A percentile compares a stretch with the other conserved stretches of the same genome.
Evolutionary conservation across 2,329 filamentous ascomycete species (phyloP).

Genomic region (Penicillium polonicum): DNA sequence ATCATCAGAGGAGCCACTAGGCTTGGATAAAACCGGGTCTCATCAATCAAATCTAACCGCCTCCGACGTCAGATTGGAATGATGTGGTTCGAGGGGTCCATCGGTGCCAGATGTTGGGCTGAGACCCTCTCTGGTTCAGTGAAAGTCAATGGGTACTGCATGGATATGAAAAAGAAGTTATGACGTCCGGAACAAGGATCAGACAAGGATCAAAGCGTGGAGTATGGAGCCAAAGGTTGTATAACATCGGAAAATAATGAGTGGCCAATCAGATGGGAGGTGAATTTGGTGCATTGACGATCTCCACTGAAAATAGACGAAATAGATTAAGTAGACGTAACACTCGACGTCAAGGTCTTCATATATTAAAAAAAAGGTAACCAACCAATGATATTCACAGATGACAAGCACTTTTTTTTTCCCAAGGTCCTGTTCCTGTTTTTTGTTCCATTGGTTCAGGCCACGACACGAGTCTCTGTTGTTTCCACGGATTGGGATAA

Average conservation of each 20-base stretch:
- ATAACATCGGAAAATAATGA: neutral
- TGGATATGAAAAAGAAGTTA: neutral
- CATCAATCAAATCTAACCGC: conserved; percentile 12
- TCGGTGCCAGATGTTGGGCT: neutral
- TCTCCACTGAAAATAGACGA: conserved; percentile 13
- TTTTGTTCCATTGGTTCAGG: conserved; percentile 1
- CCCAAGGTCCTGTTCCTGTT: conserved; percentile 3
- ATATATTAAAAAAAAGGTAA: neutral
- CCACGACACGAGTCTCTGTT: conserved; percentile 13
- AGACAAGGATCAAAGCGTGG: conserved; percentile 11
- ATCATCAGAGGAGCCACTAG: conserved; percentile 14
- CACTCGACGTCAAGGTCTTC: conserved; percentile 16
- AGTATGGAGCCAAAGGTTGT: conserved; percentile 9
- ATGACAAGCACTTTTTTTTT: neutral
- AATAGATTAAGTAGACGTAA: conserved; percentile 29
- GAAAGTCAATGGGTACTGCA: neutral
- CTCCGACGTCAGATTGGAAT: conserved; percentile 29
- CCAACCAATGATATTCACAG: neutral
- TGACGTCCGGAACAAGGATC: conserved; percentile 14
- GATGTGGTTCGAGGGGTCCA: neutral
- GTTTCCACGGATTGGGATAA: conserved; percentile 18
- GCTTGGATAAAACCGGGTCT: conserved; percentile 15
- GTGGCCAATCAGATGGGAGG: conserved; percentile 11
- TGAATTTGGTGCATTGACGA: conserved; percentile 8
- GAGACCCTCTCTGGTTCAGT: too few relatives aligned